Evolutionary conservation across 495 filamentous ascomycete genomes (phyloP).

Genomic region (Penicillium arizonense): DNA sequence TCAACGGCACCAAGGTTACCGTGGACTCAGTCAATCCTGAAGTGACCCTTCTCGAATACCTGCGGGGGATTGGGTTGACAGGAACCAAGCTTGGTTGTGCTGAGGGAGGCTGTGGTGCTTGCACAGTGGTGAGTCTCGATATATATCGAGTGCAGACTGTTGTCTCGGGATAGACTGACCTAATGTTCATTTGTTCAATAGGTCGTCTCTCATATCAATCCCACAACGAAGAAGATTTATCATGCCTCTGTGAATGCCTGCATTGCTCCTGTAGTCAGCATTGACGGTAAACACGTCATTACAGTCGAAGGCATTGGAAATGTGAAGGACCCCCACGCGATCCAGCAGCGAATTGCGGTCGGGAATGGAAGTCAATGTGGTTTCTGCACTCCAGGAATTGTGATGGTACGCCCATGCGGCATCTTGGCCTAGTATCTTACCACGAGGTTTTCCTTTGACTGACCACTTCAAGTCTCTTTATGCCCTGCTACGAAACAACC

Average conservation of each 20-base stretch:
- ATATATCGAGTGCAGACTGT: neutral
- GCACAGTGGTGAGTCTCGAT: conserved; percentile 72
- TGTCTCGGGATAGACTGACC: neutral
- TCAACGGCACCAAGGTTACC: conserved; percentile 90
- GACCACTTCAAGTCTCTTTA: conserved; percentile 24
- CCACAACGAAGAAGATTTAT: conserved; percentile 85
- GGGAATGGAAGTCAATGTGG: conserved; percentile 64
- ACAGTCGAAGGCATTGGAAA: conserved; percentile 97
- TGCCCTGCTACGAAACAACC: conserved; percentile 69
- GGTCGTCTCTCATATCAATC: conserved; percentile 88
- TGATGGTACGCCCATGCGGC: conserved; percentile 61
- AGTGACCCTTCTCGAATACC: conserved; percentile 88
- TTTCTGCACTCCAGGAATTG: conserved; percentile 97
- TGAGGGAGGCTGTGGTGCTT: conserved; percentile 95
- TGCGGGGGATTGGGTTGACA: conserved; percentile 86
- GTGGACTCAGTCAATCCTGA: conserved; percentile 85
- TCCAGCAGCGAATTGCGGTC: conserved; percentile 83
- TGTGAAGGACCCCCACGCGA: conserved; percentile 80
- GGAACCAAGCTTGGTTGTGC: conserved; percentile 76
- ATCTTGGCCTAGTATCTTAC: neutral
- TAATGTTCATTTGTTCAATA: conserved; percentile 17
- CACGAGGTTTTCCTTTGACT: neutral
- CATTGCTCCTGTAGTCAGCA: conserved; percentile 83
- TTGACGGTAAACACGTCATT: conserved; percentile 98
- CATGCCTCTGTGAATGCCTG: conserved; percentile 95